These are phyloP conservation scores for Tricladium varicosporioides DNA, from an alignment of 2,329 filamentous ascomycete genomes.

Conservation along the genomic window DNA sequence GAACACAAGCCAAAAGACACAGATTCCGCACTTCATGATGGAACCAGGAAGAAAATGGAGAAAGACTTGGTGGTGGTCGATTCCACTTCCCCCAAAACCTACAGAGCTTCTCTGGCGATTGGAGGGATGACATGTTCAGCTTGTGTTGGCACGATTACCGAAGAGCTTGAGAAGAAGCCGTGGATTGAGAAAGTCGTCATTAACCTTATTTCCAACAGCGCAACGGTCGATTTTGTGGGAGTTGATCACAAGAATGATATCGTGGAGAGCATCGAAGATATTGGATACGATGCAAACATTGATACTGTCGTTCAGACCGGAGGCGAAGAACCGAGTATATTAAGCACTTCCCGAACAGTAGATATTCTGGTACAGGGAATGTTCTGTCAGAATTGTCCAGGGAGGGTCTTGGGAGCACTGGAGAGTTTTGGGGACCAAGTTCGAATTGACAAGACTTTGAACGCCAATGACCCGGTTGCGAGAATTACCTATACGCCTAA, in stretches of 20 bases:
- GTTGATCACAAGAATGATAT: conserved; percentile 44
- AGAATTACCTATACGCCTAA: conserved; percentile 69
- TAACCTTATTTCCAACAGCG: conserved; percentile 53
- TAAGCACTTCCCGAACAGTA: conserved; percentile 54
- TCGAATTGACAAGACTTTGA: conserved; percentile 52
- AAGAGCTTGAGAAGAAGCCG: conserved; percentile 44
- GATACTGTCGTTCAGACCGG: conserved; percentile 48
- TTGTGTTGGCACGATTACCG: conserved; percentile 48
- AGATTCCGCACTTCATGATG: conserved; percentile 1
- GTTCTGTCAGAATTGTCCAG: conserved; percentile 71
- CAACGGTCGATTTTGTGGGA: conserved; percentile 44
- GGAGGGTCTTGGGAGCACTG: conserved; percentile 53
- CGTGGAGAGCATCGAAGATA: conserved; percentile 51
- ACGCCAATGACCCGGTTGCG: conserved; percentile 63
- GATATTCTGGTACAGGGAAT: conserved; percentile 69
- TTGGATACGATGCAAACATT: conserved; percentile 65
- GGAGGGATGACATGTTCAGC: conserved; percentile 58
- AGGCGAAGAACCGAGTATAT: conserved; percentile 44
- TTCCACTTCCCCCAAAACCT: conserved; percentile 36
- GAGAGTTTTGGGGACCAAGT: conserved; percentile 47
- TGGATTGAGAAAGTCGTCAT: conserved; percentile 49
- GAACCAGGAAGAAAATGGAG: conserved; percentile 1
- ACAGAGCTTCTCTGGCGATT: conserved; percentile 50
- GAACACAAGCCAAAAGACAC: conserved; percentile 17
- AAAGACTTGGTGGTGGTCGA: conserved; percentile 36